Base-by-base conservation (phyloP, 345 rosid species). In the Citrus medica region DNA sequence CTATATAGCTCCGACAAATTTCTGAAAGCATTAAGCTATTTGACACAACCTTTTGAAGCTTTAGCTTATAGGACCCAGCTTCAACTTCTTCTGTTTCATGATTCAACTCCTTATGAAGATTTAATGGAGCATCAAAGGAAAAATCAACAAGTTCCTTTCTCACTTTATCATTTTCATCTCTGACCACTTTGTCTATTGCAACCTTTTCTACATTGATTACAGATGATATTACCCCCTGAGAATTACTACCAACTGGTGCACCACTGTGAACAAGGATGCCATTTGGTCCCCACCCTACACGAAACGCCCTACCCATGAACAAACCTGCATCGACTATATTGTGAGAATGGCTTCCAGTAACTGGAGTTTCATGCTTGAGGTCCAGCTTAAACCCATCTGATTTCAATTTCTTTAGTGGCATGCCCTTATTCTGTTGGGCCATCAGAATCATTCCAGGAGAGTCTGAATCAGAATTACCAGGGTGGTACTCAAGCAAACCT, bases 261-360 rank as follows among this genome's bases (percentile, higher is more conserved):
- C 98, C 99, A 71, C 92, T 73, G 79, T 96, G 99, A 64, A 96
- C 88, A 83, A 96, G 97, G 78, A 94, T 81, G 32, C 98, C 98
- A 90, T 90, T 92, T 30, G 97, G 99, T 4, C 98, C 98, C 99
- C 99, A 96, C 24, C 99, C 99, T 42, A 89, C 99, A 77, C 98
- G 98, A 85, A 94, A 96, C 56, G 98, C 94, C 83, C 94, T 88
- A 73, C 97, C 97, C 99, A 94, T 96, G 84, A 96, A 96, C 73
- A 96, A 84, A 77, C 92, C 98, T 17, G 98, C 96, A 86, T 96
- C 99, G 76, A 92, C 97, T 80, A 96, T 81, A 83, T 91, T 91
- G 79, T 73, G 79, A 70, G 97, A 94, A 89, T 89, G 88, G 85
- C 86, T 85, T 78, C 87, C 91, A 72, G 87, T 86, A 48, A 92